These are phyloP conservation scores for Gossypium bickii DNA, from an alignment of 345 rosid genomes.

Conservation along the genomic window DNA sequence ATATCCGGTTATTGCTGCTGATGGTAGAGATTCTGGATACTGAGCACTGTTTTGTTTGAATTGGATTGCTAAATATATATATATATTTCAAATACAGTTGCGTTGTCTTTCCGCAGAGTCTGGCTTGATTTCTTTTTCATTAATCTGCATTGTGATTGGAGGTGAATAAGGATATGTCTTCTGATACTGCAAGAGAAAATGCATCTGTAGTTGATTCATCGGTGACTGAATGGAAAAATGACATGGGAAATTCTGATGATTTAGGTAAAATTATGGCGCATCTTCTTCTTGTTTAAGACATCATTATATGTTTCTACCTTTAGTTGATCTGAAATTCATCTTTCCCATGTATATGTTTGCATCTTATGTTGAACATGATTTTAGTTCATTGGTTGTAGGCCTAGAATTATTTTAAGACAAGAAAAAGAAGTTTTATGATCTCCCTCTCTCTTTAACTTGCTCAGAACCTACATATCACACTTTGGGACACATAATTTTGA, in stretches of 20 bases:
- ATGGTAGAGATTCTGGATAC: background rate
- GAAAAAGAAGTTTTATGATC: background rate
- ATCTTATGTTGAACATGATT: background rate
- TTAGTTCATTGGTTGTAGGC: background rate
- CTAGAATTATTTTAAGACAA: background rate
- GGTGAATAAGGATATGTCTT: slow-evolving; percentile 55
- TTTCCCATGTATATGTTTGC: background rate
- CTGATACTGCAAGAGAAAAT: slow-evolving; percentile 75
- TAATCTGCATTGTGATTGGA: slow-evolving; percentile 21
- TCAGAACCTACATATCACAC: background rate
- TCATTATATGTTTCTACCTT: background rate
- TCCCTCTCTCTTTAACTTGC: background rate
- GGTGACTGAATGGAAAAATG: slow-evolving; percentile 71
- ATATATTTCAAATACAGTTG: background rate
- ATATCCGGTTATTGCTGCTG: background rate
- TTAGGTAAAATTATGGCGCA: slow-evolving; percentile 41
- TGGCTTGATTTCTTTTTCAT: slow-evolving; percentile 12
- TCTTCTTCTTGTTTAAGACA: background rate
- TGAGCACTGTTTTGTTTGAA: background rate
- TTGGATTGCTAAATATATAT: background rate
- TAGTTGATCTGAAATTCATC: background rate
- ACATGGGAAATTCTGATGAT: slow-evolving; percentile 61
- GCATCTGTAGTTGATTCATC: slow-evolving; percentile 92
- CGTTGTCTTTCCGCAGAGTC: background rate
- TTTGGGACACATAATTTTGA: background rate